These are phyloP conservation scores for Ophiostoma sp. DNA, from an alignment of 2,329 filamentous ascomycete species.

Conservation along the genomic window DNA sequence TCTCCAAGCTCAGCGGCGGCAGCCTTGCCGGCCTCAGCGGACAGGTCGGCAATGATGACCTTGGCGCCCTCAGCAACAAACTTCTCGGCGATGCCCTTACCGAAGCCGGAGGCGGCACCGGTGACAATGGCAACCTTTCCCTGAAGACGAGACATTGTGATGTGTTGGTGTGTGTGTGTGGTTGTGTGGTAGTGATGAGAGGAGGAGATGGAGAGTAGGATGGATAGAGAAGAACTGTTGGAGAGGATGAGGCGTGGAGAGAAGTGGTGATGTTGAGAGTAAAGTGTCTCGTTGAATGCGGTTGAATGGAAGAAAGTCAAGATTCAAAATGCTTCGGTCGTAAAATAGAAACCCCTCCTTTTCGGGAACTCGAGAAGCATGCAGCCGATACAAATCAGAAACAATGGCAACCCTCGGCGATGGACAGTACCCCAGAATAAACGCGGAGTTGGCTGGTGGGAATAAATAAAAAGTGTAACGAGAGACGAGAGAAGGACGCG, in stretches of 20 bases:
- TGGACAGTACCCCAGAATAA: not conserved
- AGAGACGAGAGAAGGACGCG: not conserved
- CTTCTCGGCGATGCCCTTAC: conserved; percentile 53
- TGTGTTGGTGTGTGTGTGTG: not conserved
- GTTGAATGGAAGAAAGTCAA: not conserved
- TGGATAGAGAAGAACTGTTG: no score
- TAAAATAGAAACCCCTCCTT: not conserved
- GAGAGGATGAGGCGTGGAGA: not conserved
- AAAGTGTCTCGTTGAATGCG: not conserved
- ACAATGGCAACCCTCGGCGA: not conserved
- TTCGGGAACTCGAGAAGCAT: not conserved
- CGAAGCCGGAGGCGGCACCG: conserved; percentile 56
- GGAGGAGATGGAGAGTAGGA: not conserved
- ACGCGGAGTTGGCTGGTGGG: not conserved
- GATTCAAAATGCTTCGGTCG: not conserved
- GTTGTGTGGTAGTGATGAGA: not conserved
- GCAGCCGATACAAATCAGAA: not conserved
- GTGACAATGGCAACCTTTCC: conserved; percentile 60
- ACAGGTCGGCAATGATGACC: conserved; percentile 48
- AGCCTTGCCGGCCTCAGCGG: conserved; percentile 46
- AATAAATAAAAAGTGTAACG: not conserved
- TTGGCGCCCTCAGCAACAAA: conserved; percentile 32
- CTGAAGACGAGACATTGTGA: conserved; percentile 41
- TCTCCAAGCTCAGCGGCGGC: conserved; percentile 43
- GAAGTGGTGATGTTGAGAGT: not conserved